A percentile compares a stretch with the other conserved stretches of the same genome.
Evolutionary conservation across 345 rosid genomes (phyloP).

Genomic region (Hibiscus syriacus): DNA sequence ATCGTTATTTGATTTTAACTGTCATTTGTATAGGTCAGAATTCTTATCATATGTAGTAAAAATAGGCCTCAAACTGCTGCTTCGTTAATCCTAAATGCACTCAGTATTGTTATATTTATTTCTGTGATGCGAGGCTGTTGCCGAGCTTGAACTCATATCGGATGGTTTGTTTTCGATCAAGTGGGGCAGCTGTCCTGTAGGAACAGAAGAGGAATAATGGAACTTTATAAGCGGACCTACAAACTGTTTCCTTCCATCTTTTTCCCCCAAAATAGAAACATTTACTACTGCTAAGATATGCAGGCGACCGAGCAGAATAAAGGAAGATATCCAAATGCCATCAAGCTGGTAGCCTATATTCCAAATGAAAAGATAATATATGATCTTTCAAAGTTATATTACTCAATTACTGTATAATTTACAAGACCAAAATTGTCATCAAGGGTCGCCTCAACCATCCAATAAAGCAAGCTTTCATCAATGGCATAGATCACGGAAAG

Average conservation of each 20-base stretch:
- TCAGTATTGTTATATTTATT: not conserved
- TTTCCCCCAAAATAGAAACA: conserved; percentile 11
- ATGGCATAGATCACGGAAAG: conserved; percentile 20
- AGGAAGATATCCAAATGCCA: conserved; percentile 7
- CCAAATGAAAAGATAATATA: not conserved
- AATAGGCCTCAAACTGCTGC: conserved; percentile 10
- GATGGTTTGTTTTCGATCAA: not conserved
- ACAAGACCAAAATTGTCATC: conserved; percentile 8
- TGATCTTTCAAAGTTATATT: conserved; percentile 5
- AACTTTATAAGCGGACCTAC: conserved; percentile 1
- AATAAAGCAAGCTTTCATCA: conserved; percentile 16
- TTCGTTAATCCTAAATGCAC: not conserved
- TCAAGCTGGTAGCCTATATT: conserved; percentile 3
- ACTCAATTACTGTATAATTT: conserved; percentile 8
- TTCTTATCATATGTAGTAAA: conserved; percentile 13
- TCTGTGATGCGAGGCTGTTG: not conserved
- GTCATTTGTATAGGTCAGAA: conserved; percentile 25
- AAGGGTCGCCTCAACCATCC: conserved; percentile 7
- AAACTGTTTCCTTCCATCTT: conserved; percentile 7
- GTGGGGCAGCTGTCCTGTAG: not conserved
- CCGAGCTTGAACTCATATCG: not conserved
- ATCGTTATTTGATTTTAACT: conserved; percentile 16
- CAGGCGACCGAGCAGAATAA: conserved; percentile 4
- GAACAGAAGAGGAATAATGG: not conserved
- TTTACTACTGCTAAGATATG: conserved; percentile 17